Percentiles rank a stretch among this genome's conserved stretches.
phyloP scores from a whole-genome alignment of 306 rosid genomes.

The Gillenia trifoliata region DNA sequence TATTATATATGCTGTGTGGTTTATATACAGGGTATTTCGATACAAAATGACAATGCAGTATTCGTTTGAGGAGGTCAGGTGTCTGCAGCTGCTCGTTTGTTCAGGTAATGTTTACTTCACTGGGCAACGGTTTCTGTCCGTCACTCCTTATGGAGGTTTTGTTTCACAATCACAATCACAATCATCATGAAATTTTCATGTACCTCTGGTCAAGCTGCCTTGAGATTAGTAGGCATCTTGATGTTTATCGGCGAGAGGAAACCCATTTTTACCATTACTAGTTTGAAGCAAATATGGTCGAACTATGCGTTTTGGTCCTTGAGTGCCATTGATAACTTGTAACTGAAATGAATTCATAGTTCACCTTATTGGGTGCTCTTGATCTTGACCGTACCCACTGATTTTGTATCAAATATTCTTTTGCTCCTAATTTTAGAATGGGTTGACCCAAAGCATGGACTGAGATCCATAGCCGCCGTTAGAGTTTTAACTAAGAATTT shows the following conservation, averaged over 20 bases:
- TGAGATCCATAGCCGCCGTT: too few relatives aligned
- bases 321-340: not conserved
- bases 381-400: not conserved
- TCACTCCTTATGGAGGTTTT: conserved; percentile 1
- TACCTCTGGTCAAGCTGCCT: not conserved
- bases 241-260: not conserved
- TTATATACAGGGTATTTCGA: conserved; percentile 57
- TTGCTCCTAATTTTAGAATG: too few relatives aligned
- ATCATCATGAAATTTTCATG: not conserved
- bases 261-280: not conserved
- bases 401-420: not conserved
- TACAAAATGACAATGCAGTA: conserved; percentile 41
- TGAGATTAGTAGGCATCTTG: not conserved
- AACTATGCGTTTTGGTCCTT: not conserved
- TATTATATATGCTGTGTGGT: conserved; percentile 51
- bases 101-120: conserved; percentile 39
- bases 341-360: not conserved
- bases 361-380: not conserved
- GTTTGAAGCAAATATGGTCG: not conserved
- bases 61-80: conserved; percentile 48
- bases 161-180: not conserved
- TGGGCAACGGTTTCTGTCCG: conserved; percentile 1
- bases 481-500: too few relatives aligned
- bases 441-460: too few relatives aligned
- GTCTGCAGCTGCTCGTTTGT: conserved; percentile 43